Conservation (phyloP, 352 stramenopile species). For the Globisporangium emineosum region DNA sequence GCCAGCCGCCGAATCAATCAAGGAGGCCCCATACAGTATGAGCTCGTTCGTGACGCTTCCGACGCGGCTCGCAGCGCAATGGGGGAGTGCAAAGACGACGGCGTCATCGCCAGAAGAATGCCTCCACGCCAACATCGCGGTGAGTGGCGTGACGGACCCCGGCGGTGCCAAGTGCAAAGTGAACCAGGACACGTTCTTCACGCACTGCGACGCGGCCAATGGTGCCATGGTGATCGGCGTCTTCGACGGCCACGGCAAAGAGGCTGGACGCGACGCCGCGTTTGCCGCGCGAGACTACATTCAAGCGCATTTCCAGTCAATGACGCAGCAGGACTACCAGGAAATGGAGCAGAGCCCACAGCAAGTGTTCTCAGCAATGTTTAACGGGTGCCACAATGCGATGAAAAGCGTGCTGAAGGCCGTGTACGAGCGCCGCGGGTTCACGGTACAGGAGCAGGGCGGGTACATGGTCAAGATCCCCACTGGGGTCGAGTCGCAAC, state of each 20-base stretch:
- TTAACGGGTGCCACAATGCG: conserved; percentile 50
- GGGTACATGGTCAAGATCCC: conserved; percentile 52
- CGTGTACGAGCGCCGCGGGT: conserved; percentile 58
- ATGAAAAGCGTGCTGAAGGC: conserved; percentile 63
- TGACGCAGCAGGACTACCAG: conserved; percentile 39
- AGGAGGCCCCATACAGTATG: not conserved
- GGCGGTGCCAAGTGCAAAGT: conserved; percentile 47
- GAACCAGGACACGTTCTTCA: conserved; percentile 91
- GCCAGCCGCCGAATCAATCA: not conserved
- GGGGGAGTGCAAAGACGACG: no score
- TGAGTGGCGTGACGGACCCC: conserved; percentile 52
- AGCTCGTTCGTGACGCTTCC: conserved; percentile 14
- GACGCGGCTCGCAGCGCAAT: not conserved
- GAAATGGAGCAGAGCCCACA: conserved; percentile 54
- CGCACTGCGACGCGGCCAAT: conserved; percentile 37
- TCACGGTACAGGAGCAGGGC: conserved; percentile 54
- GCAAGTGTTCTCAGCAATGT: conserved; percentile 44
- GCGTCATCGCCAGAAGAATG: not conserved
- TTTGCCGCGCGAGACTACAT: conserved; percentile 61
- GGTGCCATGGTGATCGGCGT: conserved; percentile 61
- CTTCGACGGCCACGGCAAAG: conserved; percentile 85
- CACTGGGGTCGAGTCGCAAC: not conserved
- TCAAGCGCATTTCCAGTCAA: conserved; percentile 52
- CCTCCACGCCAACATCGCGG: conserved; percentile 21
- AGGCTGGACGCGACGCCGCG: conserved; percentile 69